Evolutionary conservation across 2,329 filamentous ascomycete species (phyloP), one percentile per base, ranked within the genome.

Genomic region (Apiospora kogelbergensis): DNA sequence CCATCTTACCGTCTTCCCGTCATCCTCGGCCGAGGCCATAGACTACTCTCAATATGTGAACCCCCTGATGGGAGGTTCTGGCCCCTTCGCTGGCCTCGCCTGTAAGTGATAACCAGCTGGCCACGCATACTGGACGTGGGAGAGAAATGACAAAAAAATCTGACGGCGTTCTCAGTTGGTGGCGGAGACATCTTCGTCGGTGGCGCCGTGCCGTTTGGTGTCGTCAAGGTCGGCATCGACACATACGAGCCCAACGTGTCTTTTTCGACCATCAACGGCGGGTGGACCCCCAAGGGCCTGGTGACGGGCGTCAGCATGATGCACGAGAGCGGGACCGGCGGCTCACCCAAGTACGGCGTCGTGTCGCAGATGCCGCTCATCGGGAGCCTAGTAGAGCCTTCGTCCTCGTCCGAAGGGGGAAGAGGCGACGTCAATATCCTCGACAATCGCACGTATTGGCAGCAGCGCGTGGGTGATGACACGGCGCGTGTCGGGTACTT

Each of bases 361-460:
- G 53, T 60, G 30, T 60, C 53, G 9, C 53, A 60, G 10, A 79
- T 80, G 1, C 88, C 91, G 0, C 93, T 89, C 5, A 80, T 93
- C 20, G 92, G 91, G 17, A 93, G 93, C 75, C 94, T 94, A 67
- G 89, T 91, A 3, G 7, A 33, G 33, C 7, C 33, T 33, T 33
- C 33, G 4, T 33, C 33, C 33, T 33, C 33, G 33, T 33, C 33
- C 33, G 33, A 33, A 10, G 83, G 85, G 0, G 84, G 81, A 20
- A 87, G 91, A 70, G 85, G 89, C 45, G 85, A 89, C 45, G 78
- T 93, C 67, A 83, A 92, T 73, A 81, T 82, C 11, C 93, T 91
- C 77, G 82, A 81, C 17, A 93, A 88, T 74, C 84, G 86, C 17
- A 88, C 88, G 72, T 80, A 78, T 30, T 60, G 53, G 53, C 53